Percentiles rank a stretch among this genome's conserved stretches.
phyloP scores from a whole-genome alignment of 192 early-diverging fungal genomes.

The Backusella luteola region DNA sequence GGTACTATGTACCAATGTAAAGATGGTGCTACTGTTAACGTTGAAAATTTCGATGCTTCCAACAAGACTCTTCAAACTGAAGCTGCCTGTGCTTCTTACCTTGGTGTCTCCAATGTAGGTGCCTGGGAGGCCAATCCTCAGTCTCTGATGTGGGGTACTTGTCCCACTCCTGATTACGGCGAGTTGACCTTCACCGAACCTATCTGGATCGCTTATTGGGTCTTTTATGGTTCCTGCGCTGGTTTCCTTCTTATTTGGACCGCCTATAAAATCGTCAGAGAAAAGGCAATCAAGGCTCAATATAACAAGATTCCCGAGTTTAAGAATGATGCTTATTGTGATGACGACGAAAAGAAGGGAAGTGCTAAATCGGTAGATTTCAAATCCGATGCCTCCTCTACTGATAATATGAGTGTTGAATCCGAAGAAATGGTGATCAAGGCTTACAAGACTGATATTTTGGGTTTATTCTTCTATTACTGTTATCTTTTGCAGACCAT shows the following conservation, averaged over 20 bases:
- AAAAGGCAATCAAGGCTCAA: constrained; percentile 11
- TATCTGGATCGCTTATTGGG: constrained; percentile 32
- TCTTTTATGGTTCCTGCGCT: constrained; percentile 19
- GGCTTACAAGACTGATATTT: constrained; percentile 43
- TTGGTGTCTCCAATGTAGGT: constrained; percentile 6
- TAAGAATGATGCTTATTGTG: constrained; percentile 8
- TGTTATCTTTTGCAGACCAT: constrained; percentile 38
- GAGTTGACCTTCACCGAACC: constrained; percentile 26
- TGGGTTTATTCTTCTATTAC: constrained; percentile 41
- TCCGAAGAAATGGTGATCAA: constrained; percentile 37
- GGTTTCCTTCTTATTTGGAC: constrained; percentile 25
- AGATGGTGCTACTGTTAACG: constrained; percentile 7
- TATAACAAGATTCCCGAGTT: background rate
- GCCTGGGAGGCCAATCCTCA: constrained; percentile 10
- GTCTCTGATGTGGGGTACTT: constrained; percentile 28
- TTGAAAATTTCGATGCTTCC: constrained; percentile 24
- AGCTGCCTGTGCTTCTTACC: constrained; percentile 11
- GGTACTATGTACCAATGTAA: constrained; percentile 24
- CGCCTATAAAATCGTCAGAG: constrained; percentile 20
- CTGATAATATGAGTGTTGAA: background rate
- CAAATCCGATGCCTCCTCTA: constrained; percentile 3
- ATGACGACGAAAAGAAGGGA: constrained; percentile 9
- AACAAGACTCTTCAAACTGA: constrained; percentile 25
- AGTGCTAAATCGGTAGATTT: background rate
- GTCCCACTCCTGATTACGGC: constrained; percentile 27